These are phyloP conservation scores for Venturia nashicola DNA, from an alignment of 2,329 filamentous ascomycete species.

Conservation along the genomic window DNA sequence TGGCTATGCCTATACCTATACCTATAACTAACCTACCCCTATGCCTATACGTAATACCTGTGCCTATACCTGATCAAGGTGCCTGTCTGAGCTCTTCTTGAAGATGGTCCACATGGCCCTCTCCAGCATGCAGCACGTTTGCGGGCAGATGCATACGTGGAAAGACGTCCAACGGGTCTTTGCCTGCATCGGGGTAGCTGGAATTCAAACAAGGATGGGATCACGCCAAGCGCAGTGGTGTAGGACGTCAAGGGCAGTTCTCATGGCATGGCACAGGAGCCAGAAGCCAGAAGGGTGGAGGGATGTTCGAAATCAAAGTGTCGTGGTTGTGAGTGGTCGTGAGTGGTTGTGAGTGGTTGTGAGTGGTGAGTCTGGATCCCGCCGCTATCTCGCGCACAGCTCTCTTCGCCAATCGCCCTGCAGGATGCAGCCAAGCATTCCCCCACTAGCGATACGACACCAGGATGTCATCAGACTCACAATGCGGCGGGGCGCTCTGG, in stretches of 20 bases:
- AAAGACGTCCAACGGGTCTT: neutral
- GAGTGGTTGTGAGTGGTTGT: too few relatives aligned
- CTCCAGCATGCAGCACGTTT: conserved; percentile 6
- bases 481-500: neutral
- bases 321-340: conserved; percentile 4
- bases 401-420: neutral
- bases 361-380: neutral
- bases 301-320: neutral
- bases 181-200: neutral
- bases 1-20: too few relatives aligned
- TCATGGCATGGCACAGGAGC: neutral
- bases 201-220: neutral
- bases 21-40: too few relatives aligned
- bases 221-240: neutral
- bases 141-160: neutral
- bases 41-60: too few relatives aligned
- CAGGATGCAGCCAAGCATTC: neutral
- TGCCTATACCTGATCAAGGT: neutral
- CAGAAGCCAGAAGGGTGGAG: neutral
- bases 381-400: neutral
- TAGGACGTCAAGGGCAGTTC: neutral
- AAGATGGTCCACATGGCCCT: too few relatives aligned
- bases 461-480: neutral
- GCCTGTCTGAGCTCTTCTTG: neutral
- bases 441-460: neutral